Conservation (phyloP, 495 filamentous ascomycete genomes). For the Hypoxylon fuscum region DNA sequence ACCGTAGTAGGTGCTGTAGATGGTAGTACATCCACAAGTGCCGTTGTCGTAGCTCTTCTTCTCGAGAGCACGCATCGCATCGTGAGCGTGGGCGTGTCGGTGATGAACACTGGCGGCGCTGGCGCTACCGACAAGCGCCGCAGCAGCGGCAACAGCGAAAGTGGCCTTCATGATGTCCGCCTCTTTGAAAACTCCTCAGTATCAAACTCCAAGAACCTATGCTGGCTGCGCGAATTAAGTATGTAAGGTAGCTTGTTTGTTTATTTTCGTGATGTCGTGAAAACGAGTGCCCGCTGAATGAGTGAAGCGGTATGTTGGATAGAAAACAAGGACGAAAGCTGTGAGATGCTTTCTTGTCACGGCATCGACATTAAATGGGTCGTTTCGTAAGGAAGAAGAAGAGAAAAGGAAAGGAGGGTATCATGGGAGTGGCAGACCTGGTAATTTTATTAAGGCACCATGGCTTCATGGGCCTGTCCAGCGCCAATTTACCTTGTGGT, state of each 20-base stretch:
- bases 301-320: constrained; percentile 89
- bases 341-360: constrained; percentile 61
- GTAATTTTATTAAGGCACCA: constrained; percentile 47
- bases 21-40: constrained; percentile 71
- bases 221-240: constrained; percentile 25
- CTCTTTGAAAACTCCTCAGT: constrained; percentile 28
- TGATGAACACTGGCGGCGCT: constrained; percentile 59
- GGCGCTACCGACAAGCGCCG: constrained; percentile 70
- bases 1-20: constrained; percentile 66
- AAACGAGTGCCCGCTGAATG: constrained; percentile 95
- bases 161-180: constrained; percentile 70
- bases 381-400: constrained; percentile 51
- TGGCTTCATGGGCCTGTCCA: constrained; percentile 35
- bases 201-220: constrained; percentile 26
- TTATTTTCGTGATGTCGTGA: constrained; percentile 48
- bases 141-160: constrained; percentile 70
- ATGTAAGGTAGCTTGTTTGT: constrained; percentile 46
- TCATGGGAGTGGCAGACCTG: constrained; percentile 34
- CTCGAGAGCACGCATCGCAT: constrained; percentile 60
- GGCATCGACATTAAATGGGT: constrained; percentile 58
- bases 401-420: constrained; percentile 51
- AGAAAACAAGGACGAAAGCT: constrained; percentile 59
- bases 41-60: constrained; percentile 52
- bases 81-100: constrained; percentile 71
- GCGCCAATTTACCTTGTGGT: constrained; percentile 43